A percentile compares a stretch with the other conserved stretches of the same genome.
phyloP scores from a whole-genome alignment of 106 monocot genomes.

The Dendrobium huoshanense region DNA sequence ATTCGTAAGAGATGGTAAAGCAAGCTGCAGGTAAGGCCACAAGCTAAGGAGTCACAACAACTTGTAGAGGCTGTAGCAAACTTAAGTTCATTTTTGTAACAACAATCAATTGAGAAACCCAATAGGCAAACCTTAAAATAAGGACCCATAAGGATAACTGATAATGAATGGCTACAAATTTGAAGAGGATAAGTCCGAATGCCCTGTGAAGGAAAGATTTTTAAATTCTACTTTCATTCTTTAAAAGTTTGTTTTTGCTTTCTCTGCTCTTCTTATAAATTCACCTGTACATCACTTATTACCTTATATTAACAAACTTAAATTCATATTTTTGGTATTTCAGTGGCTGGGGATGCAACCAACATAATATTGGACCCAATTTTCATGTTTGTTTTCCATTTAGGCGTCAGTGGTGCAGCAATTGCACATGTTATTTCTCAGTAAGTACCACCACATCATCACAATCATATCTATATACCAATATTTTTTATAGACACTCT shows the following conservation, averaged over 20 bases:
- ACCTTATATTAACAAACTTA: neutral
- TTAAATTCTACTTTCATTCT: neutral
- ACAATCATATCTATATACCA: neutral
- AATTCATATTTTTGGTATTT: neutral
- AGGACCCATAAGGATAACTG: no score
- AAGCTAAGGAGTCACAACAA: no score
- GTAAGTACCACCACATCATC: slow-evolving; percentile 35
- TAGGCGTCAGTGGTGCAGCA: slow-evolving; percentile 77
- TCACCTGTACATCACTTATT: neutral
- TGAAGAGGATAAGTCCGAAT: no score
- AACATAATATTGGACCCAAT: slow-evolving; percentile 68
- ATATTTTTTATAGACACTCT: neutral
- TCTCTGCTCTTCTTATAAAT: neutral
- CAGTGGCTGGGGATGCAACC: slow-evolving; percentile 68
- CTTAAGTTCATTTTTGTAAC: no score
- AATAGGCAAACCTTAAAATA: no score
- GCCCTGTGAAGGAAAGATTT: no score
- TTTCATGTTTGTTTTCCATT: slow-evolving; percentile 59
- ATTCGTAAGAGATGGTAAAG: no score
- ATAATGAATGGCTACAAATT: no score
- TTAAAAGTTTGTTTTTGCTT: neutral
- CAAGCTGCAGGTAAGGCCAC: no score
- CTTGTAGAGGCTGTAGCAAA: no score
- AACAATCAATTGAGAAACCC: no score
- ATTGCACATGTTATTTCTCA: slow-evolving; percentile 84